phyloP scores from a whole-genome alignment of 148 eudicot genomes.

The Persicaria tinctoria region DNA sequence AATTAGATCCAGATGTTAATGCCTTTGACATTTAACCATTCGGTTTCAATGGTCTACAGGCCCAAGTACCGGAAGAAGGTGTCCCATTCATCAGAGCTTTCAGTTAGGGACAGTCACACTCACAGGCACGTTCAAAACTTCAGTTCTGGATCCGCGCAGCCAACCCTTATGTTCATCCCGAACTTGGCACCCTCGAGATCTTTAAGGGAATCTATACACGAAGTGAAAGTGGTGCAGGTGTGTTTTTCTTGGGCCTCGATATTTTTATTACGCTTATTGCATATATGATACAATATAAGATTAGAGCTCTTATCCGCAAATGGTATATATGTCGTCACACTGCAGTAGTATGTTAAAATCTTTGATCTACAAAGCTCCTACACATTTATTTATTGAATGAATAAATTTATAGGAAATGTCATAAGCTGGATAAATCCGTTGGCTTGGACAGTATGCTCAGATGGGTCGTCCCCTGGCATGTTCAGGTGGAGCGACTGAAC shows the following conservation, averaged over 20 bases:
- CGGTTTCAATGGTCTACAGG: conserved; percentile 26
- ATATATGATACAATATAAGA: background rate
- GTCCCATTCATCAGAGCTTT: conserved; percentile 39
- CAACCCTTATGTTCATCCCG: conserved; percentile 60
- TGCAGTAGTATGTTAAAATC: background rate
- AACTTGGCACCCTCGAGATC: conserved; percentile 59
- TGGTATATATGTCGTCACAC: too few species aligned
- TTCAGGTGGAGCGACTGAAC: too few species aligned
- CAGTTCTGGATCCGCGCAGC: conserved; percentile 22
- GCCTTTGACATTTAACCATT: conserved; percentile 8
- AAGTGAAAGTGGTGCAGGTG: conserved; percentile 98
- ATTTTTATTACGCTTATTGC: background rate
- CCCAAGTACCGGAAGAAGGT: conserved; percentile 68
- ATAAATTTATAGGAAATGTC: background rate
- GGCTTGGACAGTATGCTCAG: too few species aligned
- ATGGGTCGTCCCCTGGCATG: too few species aligned
- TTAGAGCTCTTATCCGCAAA: background rate
- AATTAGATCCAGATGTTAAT: conserved; percentile 3
- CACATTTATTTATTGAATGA: background rate
- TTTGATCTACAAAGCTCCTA: background rate
- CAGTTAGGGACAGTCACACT: conserved; percentile 29
- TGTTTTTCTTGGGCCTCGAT: background rate
- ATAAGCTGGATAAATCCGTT: background rate
- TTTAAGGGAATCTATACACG: conserved; percentile 62
- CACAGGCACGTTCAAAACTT: conserved; percentile 20